Percentiles rank a stretch among this genome's conserved stretches.
These are phyloP conservation scores for Verruconis gallopava DNA, from an alignment of 2,329 filamentous ascomycete species.

Conservation along the genomic window DNA sequence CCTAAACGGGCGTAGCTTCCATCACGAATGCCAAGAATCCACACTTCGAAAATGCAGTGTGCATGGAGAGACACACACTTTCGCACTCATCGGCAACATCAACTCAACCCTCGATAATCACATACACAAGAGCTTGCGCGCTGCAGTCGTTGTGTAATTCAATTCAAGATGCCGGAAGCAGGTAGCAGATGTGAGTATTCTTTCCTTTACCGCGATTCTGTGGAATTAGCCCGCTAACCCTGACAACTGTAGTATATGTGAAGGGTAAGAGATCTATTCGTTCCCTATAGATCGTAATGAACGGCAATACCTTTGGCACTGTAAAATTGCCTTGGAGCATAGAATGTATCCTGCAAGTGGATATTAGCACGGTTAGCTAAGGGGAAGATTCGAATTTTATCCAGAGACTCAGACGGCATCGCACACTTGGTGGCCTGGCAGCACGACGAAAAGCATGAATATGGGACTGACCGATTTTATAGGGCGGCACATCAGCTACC, in stretches of 20 bases:
- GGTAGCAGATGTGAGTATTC: neutral
- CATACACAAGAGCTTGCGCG: slow-evolving; percentile 3
- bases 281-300: too few relatives aligned
- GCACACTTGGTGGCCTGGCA: too few relatives aligned
- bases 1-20: too few relatives aligned
- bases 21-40: too few relatives aligned
- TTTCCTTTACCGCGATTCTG: too few relatives aligned
- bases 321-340: too few relatives aligned
- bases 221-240: neutral
- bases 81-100: neutral
- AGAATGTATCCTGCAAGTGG: too few relatives aligned
- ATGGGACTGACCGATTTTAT: neutral
- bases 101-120: neutral
- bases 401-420: too few relatives aligned
- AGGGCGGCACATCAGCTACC: slow-evolving; percentile 19
- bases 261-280: slow-evolving; percentile 6
- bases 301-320: too few relatives aligned
- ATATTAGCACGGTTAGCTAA: too few relatives aligned
- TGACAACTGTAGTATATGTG: slow-evolving; percentile 5
- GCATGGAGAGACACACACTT: neutral
- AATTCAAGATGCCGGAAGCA: neutral
- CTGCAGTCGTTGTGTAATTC: neutral
- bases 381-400: too few relatives aligned
- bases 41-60: neutral
- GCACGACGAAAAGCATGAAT: too few relatives aligned